These are phyloP conservation scores for Colletotrichum tanaceti DNA, from an alignment of 2,329 filamentous ascomycete genomes.

Conservation along the genomic window DNA sequence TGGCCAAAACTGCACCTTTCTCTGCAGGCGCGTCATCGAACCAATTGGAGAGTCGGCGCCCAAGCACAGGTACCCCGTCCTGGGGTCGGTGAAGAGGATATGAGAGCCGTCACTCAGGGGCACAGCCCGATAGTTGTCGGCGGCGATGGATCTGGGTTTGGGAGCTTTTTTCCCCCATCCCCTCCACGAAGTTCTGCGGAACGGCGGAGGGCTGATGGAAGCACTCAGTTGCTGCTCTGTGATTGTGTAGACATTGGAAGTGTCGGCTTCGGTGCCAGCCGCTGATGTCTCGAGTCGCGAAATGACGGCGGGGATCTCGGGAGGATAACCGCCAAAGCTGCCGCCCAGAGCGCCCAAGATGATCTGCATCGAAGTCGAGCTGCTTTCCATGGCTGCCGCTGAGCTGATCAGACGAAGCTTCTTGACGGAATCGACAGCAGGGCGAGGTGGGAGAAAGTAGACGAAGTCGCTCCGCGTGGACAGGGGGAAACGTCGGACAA, in stretches of 20 bases:
- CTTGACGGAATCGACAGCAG: conserved; percentile 60
- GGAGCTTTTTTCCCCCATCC: background rate
- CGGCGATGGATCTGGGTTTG: conserved; percentile 45
- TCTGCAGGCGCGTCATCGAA: conserved; percentile 60
- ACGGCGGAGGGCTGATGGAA: background rate
- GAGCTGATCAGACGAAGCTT: conserved; percentile 73
- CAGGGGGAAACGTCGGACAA: conserved; percentile 67
- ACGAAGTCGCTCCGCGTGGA: conserved; percentile 65
- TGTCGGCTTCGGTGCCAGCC: background rate
- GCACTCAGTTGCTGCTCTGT: conserved; percentile 12
- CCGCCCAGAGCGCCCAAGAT: conserved; percentile 43
- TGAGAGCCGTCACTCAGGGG: conserved; percentile 75
- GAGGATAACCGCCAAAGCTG: background rate
- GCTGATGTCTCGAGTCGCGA: conserved; percentile 39
- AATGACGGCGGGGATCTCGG: conserved; percentile 35
- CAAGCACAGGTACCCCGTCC: conserved; percentile 66
- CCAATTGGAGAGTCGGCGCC: conserved; percentile 71
- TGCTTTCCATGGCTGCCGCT: conserved; percentile 54
- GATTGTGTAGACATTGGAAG: conserved; percentile 27
- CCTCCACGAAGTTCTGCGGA: background rate
- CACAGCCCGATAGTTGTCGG: conserved; percentile 72
- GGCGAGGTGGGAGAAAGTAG: conserved; percentile 69
- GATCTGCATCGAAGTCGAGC: conserved; percentile 41
- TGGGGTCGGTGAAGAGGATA: conserved; percentile 72
- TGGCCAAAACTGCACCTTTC: conserved; percentile 67